Percentiles rank a stretch among this genome's conserved stretches.
Conservation (phyloP, 2,329 filamentous ascomycete genomes). For the Fusarium nygamai region DNA sequence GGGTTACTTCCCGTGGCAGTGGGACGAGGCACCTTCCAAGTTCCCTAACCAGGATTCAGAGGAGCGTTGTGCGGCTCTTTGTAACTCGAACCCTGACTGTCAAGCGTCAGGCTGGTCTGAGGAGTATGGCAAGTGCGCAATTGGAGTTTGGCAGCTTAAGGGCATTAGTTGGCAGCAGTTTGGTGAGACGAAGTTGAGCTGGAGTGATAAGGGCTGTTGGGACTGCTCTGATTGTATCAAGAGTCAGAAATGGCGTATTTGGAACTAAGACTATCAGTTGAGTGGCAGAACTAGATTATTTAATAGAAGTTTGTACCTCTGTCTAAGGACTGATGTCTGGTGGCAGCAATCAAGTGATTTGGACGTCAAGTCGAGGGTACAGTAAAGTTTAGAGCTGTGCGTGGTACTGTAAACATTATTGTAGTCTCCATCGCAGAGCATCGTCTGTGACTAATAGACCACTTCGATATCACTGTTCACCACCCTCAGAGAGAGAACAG, state of each 20-base stretch:
- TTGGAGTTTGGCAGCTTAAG: not conserved
- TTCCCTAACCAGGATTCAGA: slow-evolving; percentile 5
- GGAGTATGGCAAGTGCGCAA: not conserved
- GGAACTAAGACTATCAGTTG: not conserved
- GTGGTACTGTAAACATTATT: too few relatives aligned
- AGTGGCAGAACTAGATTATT: not conserved
- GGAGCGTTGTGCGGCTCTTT: slow-evolving; percentile 5
- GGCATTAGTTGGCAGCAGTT: not conserved
- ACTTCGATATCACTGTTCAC: too few relatives aligned
- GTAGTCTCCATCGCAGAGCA: too few relatives aligned
- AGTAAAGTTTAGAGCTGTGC: too few relatives aligned
- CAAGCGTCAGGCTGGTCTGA: not conserved
- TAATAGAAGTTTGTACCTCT: too few relatives aligned
- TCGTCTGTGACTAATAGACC: too few relatives aligned
- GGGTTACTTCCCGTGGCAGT: slow-evolving; percentile 1
- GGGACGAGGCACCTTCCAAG: not conserved
- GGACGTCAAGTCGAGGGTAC: too few relatives aligned
- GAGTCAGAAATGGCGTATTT: slow-evolving; percentile 7
- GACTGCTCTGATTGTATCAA: slow-evolving; percentile 4
- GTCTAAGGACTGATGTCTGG: too few relatives aligned
- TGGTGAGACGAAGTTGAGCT: not conserved
- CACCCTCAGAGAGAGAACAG: too few relatives aligned
- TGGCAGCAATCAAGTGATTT: too few relatives aligned
- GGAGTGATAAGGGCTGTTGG: slow-evolving; percentile 17
- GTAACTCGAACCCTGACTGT: slow-evolving; percentile 10